Conservation (phyloP, 305 asterid genomes). For the Fraxinus floribunda region DNA sequence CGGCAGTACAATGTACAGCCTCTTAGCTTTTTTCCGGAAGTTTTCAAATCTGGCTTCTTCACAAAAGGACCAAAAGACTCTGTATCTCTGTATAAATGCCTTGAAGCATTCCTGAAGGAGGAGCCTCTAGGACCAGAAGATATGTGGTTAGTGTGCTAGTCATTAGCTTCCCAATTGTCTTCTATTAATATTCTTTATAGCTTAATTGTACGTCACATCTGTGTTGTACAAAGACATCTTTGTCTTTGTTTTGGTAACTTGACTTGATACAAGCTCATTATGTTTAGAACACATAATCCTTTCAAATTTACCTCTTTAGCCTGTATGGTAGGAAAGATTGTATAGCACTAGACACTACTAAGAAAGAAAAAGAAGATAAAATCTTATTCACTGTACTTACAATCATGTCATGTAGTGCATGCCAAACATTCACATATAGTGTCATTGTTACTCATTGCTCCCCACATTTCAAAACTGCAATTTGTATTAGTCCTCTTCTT, state of each 20-base stretch:
- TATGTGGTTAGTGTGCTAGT: slow-evolving; percentile 77
- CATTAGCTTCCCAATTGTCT: slow-evolving; percentile 17
- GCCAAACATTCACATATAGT: not conserved
- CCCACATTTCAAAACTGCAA: not conserved
- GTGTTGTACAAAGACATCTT: not conserved
- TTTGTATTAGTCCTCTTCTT: not conserved
- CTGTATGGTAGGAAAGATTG: not conserved
- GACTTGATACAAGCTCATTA: slow-evolving; percentile 11
- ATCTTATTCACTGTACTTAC: not conserved
- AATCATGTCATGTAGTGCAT: not conserved
- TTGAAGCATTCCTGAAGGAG: slow-evolving; percentile 93
- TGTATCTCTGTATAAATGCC: slow-evolving; percentile 83
- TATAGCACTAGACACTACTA: not conserved
- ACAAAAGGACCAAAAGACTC: slow-evolving; percentile 74
- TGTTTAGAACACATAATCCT: slow-evolving; percentile 8
- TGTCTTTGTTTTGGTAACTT: not conserved
- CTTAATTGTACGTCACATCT: slow-evolving; percentile 1
- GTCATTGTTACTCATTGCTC: slow-evolving; percentile 3
- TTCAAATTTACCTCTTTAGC: not conserved
- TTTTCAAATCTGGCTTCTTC: slow-evolving; percentile 63
- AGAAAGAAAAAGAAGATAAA: not conserved
- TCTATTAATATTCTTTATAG: slow-evolving; percentile 14
- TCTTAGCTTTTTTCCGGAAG: slow-evolving; percentile 64
- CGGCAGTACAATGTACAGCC: slow-evolving; percentile 45
- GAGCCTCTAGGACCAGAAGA: slow-evolving; percentile 99